Percentiles rank a stretch among this genome's conserved stretches.
Conservation (phyloP, 352 stramenopile genomes). For the Nothophytophthora sp. region DNA sequence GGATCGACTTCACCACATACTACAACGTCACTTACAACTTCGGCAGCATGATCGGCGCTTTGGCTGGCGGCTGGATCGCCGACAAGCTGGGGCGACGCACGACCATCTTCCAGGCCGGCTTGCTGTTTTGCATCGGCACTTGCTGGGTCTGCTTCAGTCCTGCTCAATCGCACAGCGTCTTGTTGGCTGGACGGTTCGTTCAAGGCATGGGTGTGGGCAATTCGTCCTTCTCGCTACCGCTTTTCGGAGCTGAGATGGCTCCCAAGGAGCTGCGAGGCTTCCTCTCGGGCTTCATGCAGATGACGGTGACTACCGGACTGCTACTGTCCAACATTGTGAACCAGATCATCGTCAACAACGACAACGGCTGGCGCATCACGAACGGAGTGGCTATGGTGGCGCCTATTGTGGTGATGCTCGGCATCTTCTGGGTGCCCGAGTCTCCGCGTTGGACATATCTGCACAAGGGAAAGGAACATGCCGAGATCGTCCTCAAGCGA, state of each 20-base stretch:
- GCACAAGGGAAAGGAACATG: too few relatives aligned
- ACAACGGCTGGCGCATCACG: slow-evolving; percentile 18
- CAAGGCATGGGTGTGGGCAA: slow-evolving; percentile 47
- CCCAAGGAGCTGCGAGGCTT: slow-evolving; percentile 64
- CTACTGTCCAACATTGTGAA: slow-evolving; percentile 20
- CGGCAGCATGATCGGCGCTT: slow-evolving; percentile 34
- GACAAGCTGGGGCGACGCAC: slow-evolving; percentile 29
- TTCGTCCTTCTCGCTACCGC: slow-evolving; percentile 52
- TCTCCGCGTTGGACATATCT: too few relatives aligned
- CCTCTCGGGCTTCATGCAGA: slow-evolving; percentile 66
- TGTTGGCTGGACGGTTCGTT: slow-evolving; percentile 22
- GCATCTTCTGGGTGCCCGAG: too few relatives aligned
- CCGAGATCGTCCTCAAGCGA: too few relatives aligned
- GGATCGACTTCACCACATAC: slow-evolving; percentile 30
- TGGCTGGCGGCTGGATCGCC: slow-evolving; percentile 26
- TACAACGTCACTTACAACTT: slow-evolving; percentile 42
- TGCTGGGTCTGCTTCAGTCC: slow-evolving; percentile 23
- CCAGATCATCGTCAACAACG: slow-evolving; percentile 3
- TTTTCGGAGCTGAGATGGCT: slow-evolving; percentile 60
- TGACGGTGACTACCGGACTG: too few relatives aligned
- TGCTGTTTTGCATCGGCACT: slow-evolving; percentile 36
- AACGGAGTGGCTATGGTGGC: too few relatives aligned
- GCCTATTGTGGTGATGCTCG: too few relatives aligned
- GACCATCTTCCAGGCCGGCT: slow-evolving; percentile 33
- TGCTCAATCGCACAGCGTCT: slow-evolving; percentile 7